phyloP scores from a whole-genome alignment of 164 flowering plant genomes.

The Saururus chinensis region DNA sequence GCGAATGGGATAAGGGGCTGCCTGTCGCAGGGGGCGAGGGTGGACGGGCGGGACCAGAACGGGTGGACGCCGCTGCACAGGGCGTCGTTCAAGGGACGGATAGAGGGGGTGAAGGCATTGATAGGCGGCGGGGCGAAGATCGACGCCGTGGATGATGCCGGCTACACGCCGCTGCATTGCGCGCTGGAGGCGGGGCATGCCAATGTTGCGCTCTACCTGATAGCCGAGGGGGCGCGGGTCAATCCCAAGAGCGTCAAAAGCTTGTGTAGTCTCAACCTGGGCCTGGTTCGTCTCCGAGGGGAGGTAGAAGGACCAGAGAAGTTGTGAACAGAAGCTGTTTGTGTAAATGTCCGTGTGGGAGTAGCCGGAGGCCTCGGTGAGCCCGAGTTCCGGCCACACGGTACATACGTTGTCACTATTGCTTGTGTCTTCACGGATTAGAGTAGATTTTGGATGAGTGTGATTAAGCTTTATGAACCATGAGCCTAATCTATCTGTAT shows the following conservation, averaged over 20 bases:
- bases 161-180: conserved; percentile 59
- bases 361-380: background rate
- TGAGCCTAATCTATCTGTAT: too few species aligned
- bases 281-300: background rate
- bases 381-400: background rate
- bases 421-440: too few species aligned
- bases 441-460: too few species aligned
- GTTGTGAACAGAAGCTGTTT: background rate
- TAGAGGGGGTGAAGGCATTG: conserved; percentile 44
- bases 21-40: conserved; percentile 40
- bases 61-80: conserved; percentile 79
- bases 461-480: too few species aligned
- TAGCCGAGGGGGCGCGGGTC: conserved; percentile 42
- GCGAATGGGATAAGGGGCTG: conserved; percentile 40
- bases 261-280: conserved; percentile 1
- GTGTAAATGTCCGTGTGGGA: background rate
- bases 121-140: conserved; percentile 41
- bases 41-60: conserved; percentile 53
- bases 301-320: background rate
- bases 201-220: conserved; percentile 33
- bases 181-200: conserved; percentile 63
- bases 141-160: conserved; percentile 39
- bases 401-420: too few species aligned
- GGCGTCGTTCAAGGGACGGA: conserved; percentile 65
- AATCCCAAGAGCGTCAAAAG: conserved; percentile 29